phyloP scores from a whole-genome alignment of 148 eudicot species.

The Cornus florida region DNA sequence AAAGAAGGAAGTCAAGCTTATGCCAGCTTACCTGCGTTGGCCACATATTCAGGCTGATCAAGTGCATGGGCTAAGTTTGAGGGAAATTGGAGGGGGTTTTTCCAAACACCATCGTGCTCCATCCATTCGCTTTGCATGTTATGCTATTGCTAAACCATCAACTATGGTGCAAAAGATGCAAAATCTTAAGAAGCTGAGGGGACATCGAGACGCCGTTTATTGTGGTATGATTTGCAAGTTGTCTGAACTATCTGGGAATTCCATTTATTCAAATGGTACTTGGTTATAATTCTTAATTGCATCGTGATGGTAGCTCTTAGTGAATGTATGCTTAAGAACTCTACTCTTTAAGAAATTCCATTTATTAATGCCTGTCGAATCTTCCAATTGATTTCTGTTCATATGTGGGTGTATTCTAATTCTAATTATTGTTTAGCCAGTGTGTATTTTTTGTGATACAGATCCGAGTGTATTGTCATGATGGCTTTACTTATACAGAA shows the following conservation, averaged over 20 bases:
- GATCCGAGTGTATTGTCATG: constrained; percentile 2
- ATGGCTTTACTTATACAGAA: neutral
- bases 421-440: neutral
- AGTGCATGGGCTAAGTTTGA: constrained; percentile 79
- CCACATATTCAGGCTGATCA: constrained; percentile 95
- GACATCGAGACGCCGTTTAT: constrained; percentile 92
- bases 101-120: constrained; percentile 90
- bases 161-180: constrained; percentile 97
- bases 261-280: neutral
- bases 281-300: neutral
- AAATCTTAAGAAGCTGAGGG: constrained; percentile 82
- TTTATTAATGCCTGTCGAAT: neutral
- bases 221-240: constrained; percentile 57
- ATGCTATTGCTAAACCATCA: constrained; percentile 91
- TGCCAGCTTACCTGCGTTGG: constrained; percentile 84
- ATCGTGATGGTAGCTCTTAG: neutral
- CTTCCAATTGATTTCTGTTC: neutral
- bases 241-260: neutral
- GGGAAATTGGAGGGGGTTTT: constrained; percentile 98
- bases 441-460: neutral
- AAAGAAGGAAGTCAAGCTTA: constrained; percentile 48
- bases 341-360: neutral
- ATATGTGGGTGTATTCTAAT: neutral
- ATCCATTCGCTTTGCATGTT: constrained; percentile 77
- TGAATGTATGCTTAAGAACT: neutral